These are phyloP conservation scores for Linum usitatissimum DNA, from an alignment of 345 rosid species.

Conservation along the genomic window DNA sequence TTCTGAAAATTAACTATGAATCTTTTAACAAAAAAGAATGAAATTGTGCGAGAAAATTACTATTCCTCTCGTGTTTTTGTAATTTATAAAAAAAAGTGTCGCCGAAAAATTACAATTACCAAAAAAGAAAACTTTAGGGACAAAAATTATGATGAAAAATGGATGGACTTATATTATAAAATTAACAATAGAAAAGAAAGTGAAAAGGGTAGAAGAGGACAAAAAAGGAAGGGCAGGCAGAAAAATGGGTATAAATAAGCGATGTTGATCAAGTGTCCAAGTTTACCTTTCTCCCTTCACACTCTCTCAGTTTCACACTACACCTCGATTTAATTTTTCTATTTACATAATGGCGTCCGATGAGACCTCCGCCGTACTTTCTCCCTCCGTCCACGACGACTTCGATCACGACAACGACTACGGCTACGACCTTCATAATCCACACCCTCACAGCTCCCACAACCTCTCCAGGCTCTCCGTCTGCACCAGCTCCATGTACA, in stretches of 20 bases:
- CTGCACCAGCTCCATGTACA: constrained; percentile 53
- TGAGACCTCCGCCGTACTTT: constrained; percentile 26
- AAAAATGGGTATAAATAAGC: constrained; percentile 15
- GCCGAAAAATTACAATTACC: too few species aligned
- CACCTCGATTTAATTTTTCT: too few species aligned
- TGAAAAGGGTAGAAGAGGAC: background rate
- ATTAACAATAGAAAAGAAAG: background rate
- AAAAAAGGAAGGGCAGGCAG: too few species aligned
- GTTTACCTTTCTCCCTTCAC: background rate
- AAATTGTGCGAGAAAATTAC: too few species aligned
- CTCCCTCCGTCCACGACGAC: constrained; percentile 28
- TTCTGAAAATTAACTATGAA: too few species aligned
- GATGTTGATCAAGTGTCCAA: background rate
- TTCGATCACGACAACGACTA: constrained; percentile 34
- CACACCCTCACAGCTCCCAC: constrained; percentile 23
- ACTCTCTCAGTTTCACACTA: background rate
- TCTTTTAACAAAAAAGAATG: too few species aligned
- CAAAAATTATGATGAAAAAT: too few species aligned
- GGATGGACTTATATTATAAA: too few species aligned
- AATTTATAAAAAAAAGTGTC: too few species aligned
- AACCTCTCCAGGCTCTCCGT: constrained; percentile 62
- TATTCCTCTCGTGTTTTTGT: too few species aligned
- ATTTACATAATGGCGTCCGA: constrained; percentile 34
- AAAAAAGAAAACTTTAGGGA: too few species aligned
- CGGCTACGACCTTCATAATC: constrained; percentile 18